A percentile compares a stretch with the other conserved stretches of the same genome.
phyloP scores from a whole-genome alignment of 2,329 filamentous ascomycete genomes.

The Fusarium austroafricanum region DNA sequence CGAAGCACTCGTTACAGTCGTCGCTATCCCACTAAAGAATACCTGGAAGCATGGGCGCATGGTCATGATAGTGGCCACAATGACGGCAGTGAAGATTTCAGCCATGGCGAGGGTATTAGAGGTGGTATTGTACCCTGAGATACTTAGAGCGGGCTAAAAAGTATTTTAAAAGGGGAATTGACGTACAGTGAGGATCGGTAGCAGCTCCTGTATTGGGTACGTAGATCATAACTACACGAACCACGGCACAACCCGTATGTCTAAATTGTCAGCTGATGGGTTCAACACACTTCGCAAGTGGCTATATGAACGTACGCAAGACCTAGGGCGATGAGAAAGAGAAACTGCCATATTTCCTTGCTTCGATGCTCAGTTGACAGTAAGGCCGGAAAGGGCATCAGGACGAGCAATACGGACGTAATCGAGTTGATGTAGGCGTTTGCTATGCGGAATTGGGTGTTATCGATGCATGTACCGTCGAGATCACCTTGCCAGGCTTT shows the following conservation, averaged over 20 bases:
- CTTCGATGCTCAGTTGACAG: not conserved
- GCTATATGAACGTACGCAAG: not conserved
- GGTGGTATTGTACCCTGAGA: not conserved
- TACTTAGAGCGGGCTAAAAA: not conserved
- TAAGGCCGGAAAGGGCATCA: constrained; percentile 2
- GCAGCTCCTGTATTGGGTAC: not conserved
- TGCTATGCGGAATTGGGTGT: not conserved
- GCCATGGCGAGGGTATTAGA: constrained; percentile 9
- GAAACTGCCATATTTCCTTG: constrained; percentile 9
- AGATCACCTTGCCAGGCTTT: constrained; percentile 2
- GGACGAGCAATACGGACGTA: not conserved
- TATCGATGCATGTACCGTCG: not conserved
- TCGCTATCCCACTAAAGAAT: not conserved
- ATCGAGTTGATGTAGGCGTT: constrained; percentile 8
- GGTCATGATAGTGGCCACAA: constrained; percentile 5
- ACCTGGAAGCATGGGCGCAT: constrained; percentile 10
- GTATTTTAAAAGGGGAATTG: rapidly evolving
- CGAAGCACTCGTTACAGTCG: not conserved
- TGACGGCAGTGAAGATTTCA: constrained; percentile 4
- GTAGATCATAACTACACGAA: constrained; percentile 6
- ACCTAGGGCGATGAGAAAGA: not conserved
- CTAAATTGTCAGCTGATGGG: not conserved
- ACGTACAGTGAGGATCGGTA: constrained; percentile 4
- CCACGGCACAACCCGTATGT: constrained; percentile 1
- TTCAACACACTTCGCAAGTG: too few relatives aligned